Conservation (phyloP, 2,329 filamentous ascomycete genomes). For the Cytospora piceae region DNA sequence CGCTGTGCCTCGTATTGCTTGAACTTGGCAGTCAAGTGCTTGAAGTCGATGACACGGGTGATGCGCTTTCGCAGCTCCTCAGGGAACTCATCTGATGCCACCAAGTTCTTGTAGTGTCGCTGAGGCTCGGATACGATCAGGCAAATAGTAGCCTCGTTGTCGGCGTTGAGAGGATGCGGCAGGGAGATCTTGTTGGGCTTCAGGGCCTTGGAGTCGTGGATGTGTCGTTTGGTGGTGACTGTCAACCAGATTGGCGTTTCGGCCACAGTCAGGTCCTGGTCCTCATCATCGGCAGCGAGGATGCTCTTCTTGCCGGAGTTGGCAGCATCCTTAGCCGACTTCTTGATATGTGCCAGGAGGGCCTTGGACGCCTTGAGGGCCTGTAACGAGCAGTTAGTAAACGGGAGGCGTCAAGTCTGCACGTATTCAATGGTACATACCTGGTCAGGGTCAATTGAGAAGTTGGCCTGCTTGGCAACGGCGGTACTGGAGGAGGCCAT, state of each 20-base stretch:
- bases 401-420: not conserved
- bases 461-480: constrained; percentile 39
- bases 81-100: constrained; percentile 75
- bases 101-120: constrained; percentile 86
- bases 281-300: constrained; percentile 52
- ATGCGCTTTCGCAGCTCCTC: constrained; percentile 67
- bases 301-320: constrained; percentile 59
- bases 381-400: constrained; percentile 40
- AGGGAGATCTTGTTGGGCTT: constrained; percentile 83
- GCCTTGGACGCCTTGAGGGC: constrained; percentile 66
- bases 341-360: constrained; percentile 64
- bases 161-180: constrained; percentile 74
- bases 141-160: constrained; percentile 73
- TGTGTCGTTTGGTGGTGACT: constrained; percentile 68
- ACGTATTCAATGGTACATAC: constrained; percentile 28
- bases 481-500: constrained; percentile 42
- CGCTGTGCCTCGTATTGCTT: constrained; percentile 85
- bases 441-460: constrained; percentile 43
- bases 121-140: constrained; percentile 83
- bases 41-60: constrained; percentile 76
- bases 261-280: constrained; percentile 43
- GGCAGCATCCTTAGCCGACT: constrained; percentile 51
- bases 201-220: constrained; percentile 73
- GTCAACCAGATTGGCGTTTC: constrained; percentile 65
- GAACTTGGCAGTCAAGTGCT: constrained; percentile 82